These are phyloP conservation scores for Colletotrichum abscissum DNA, from an alignment of 2,329 filamentous ascomycete genomes.

Conservation along the genomic window DNA sequence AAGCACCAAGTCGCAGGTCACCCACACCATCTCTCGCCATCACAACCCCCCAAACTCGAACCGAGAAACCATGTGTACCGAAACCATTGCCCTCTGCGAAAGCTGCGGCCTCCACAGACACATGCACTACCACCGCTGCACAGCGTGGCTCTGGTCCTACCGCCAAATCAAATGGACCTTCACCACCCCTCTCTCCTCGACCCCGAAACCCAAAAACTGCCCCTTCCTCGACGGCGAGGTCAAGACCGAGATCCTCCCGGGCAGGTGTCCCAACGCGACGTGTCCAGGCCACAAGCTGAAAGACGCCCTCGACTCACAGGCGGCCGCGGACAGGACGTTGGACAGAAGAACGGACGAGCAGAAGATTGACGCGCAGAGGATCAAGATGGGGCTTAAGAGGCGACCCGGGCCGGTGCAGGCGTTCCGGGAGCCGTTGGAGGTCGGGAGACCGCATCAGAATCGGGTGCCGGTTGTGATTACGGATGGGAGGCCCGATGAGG, in stretches of 20 bases:
- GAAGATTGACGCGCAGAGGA: constrained; percentile 76
- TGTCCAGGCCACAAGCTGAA: constrained; percentile 19
- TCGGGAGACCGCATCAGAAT: constrained; percentile 28
- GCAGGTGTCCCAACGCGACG: constrained; percentile 24
- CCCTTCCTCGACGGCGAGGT: constrained; percentile 24
- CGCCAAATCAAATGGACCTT: constrained; percentile 25
- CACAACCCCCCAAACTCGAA: background rate
- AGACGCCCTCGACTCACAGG: background rate
- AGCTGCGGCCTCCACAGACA: constrained; percentile 34
- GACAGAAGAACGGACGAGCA: constrained; percentile 91
- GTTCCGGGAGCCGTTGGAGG: constrained; percentile 24
- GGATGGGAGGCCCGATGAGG: constrained; percentile 11
- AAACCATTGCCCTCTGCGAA: constrained; percentile 34
- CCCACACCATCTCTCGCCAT: background rate
- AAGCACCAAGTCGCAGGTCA: background rate
- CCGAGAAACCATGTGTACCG: constrained; percentile 29
- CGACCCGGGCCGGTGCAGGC: background rate
- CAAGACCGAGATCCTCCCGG: constrained; percentile 25
- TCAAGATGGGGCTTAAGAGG: constrained; percentile 24
- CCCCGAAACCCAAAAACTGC: constrained; percentile 27
- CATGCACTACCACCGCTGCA: constrained; percentile 35
- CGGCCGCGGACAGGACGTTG: constrained; percentile 60
- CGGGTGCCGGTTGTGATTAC: constrained; percentile 12
- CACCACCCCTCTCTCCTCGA: constrained; percentile 13
- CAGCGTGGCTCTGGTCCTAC: constrained; percentile 19